A percentile compares a stretch with the other conserved stretches of the same genome.
These are phyloP conservation scores for Monilinia fructigena DNA, from an alignment of 2,329 filamentous ascomycete species.

Conservation along the genomic window DNA sequence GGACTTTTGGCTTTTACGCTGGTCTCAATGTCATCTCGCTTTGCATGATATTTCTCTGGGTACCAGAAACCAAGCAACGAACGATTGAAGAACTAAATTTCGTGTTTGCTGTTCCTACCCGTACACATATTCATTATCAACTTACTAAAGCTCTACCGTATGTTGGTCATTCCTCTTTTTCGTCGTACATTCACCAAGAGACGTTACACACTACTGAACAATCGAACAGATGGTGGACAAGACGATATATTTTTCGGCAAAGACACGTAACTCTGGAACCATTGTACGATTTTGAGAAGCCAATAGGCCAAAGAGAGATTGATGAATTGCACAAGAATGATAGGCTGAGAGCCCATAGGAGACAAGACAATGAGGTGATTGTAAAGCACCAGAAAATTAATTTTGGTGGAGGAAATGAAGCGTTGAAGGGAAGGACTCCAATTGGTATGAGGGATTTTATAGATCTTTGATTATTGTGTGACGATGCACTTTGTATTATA, in stretches of 20 bases:
- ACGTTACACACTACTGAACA: neutral
- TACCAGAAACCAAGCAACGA: constrained; percentile 58
- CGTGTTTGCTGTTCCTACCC: constrained; percentile 45
- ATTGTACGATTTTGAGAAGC: constrained; percentile 8
- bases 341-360: neutral
- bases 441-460: constrained; percentile 1
- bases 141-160: constrained; percentile 34
- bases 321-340: constrained; percentile 4
- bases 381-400: neutral
- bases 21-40: constrained; percentile 55
- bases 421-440: neutral
- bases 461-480: neutral
- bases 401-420: neutral
- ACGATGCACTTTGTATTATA: neutral
- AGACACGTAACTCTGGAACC: neutral
- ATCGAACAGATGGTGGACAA: constrained; percentile 16
- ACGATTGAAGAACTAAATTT: constrained; percentile 43
- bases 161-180: neutral
- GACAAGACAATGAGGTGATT: neutral
- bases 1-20: constrained; percentile 55
- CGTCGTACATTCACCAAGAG: neutral
- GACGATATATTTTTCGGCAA: constrained; percentile 4
- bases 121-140: constrained; percentile 37
- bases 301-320: neutral
- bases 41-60: constrained; percentile 55